Evolutionary conservation across 306 rosid species (phyloP), one percentile per base, ranked within the genome.

Genomic region (Abrus pulchellus): DNA sequence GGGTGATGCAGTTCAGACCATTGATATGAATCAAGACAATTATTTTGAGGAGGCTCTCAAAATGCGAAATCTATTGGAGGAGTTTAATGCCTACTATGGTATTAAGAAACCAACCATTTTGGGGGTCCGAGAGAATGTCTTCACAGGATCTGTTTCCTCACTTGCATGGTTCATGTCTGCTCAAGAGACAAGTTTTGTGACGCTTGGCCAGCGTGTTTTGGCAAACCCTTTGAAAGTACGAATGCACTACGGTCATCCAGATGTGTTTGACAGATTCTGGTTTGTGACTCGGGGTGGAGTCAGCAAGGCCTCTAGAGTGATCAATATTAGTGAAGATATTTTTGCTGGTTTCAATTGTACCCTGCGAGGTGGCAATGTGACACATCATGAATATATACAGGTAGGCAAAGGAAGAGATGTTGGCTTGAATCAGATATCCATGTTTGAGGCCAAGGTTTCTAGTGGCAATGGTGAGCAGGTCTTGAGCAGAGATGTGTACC

Each of bases 101-200:
- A 73, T 91, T 44, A 84, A 90, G 84, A 92, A 72, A 83, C 98
- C 98, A 41, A 94, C 98, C 60, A 94, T 94, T 74, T 91, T 94
- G 85, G 98, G 98, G 47, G 94, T 94, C 77, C 94, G 98, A 5
- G 98, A 94, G 91, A 88, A 92, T 83, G 76, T 94, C 84, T 90
- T 94, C 90, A 94, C 98, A 9, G 98, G 98, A 34, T 94, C 98
- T 7, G 98, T 94, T 63, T 94, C 98, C 30, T 94, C 98, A 33
- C 94, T 94, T 80, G 98, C 98, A 79, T 88, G 97, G 97, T 94
- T 94, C 89, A 94, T 94, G 97, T 94, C 98, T 36, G 93, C 97
- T 5, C 98, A 94, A 82, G 98, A 94, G 84, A 88, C 93, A 66
- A 90, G 86, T 89, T 94, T 92, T 75, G 98, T 94, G 87, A 94